Percentiles rank a stretch among this genome's conserved stretches.
Evolutionary conservation across 257 asterid genomes (phyloP).

Genomic region (Prunella vulgaris): DNA sequence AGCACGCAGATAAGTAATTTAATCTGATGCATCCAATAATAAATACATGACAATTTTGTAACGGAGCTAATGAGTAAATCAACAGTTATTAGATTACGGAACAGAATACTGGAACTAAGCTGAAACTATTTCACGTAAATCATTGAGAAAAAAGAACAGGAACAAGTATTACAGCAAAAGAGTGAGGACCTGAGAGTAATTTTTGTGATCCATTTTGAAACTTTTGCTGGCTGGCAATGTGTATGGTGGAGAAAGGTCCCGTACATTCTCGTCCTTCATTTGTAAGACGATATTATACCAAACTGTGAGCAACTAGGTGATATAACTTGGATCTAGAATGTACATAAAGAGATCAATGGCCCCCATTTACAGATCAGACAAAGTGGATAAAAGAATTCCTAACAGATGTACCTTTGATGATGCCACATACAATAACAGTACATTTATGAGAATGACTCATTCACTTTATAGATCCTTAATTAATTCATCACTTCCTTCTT

Average conservation of each 20-base stretch:
- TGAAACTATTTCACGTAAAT: not conserved
- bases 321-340: not conserved
- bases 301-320: constrained; percentile 10
- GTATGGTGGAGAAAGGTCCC: constrained; percentile 29
- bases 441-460: not conserved
- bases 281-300: constrained; percentile 23
- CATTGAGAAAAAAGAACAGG: not conserved
- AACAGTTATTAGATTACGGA: not conserved
- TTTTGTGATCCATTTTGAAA: constrained; percentile 44
- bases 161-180: not conserved
- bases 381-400: not conserved
- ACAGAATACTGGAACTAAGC: not conserved
- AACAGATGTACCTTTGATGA: not conserved
- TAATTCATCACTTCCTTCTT: not conserved
- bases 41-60: not conserved
- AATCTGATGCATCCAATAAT: not conserved
- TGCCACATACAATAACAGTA: not conserved
- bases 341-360: not conserved
- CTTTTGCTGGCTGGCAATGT: constrained; percentile 28
- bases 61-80: not conserved
- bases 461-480: not conserved
- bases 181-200: constrained; percentile 50
- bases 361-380: constrained; percentile 5
- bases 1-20: constrained; percentile 3
- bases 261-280: constrained; percentile 29